phyloP scores from a whole-genome alignment of 2,329 filamentous ascomycete species.

The Cladosporium colombiae region DNA sequence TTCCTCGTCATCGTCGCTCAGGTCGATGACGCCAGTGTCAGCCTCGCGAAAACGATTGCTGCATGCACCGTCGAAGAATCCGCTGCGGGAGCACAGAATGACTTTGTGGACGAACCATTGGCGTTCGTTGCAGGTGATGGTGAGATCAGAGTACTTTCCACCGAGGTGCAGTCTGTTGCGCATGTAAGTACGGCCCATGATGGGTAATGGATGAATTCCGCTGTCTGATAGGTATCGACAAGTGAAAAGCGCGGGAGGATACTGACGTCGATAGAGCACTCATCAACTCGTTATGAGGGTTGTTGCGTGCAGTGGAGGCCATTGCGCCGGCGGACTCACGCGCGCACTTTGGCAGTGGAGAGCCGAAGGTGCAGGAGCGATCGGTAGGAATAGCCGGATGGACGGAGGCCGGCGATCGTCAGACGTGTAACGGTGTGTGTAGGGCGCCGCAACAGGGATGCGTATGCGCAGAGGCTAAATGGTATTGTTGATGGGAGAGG shows the following conservation, averaged over 20 bases:
- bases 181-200: conserved; percentile 31
- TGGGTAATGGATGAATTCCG: conserved; percentile 2
- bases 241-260: conserved; percentile 19
- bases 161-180: conserved; percentile 36
- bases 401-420: conserved; percentile 18
- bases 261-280: conserved; percentile 51
- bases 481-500: background rate
- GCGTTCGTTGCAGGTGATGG: conserved; percentile 47
- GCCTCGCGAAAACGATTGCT: conserved; percentile 39
- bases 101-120: conserved; percentile 51
- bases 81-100: conserved; percentile 51
- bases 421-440: conserved; percentile 18
- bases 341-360: conserved; percentile 20
- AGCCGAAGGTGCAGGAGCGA: conserved; percentile 20
- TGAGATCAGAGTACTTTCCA: conserved; percentile 51
- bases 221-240: conserved; percentile 21
- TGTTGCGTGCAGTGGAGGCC: conserved; percentile 36
- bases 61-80: conserved; percentile 47
- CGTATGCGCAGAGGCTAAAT: background rate
- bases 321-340: conserved; percentile 21
- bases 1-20: conserved; percentile 42
- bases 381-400: conserved; percentile 13
- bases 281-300: conserved; percentile 47
- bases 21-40: conserved; percentile 38
- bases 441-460: conserved; percentile 17